Evolutionary conservation across 371 early-diverging fungal species (phyloP).

Genomic region (Batkoa obscura): DNA sequence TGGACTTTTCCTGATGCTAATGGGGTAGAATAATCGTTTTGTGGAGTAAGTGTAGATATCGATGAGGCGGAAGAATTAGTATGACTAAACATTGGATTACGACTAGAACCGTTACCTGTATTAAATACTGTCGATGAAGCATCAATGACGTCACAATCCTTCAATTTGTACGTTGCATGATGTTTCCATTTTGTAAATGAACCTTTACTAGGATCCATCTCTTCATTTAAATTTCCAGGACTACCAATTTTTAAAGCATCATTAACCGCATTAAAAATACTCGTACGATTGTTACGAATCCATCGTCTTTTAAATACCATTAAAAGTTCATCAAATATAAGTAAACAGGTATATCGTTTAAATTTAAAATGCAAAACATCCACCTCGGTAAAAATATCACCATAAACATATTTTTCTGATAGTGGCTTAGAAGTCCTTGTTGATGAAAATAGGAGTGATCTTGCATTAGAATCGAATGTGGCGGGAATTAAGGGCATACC

Average conservation of each 20-base stretch:
- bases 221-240: conserved; percentile 9
- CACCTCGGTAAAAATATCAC: conserved; percentile 39
- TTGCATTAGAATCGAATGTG: conserved; percentile 29
- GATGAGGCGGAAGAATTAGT: conserved; percentile 15
- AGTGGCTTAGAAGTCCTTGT: conserved; percentile 7
- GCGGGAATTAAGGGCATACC: conserved; percentile 28
- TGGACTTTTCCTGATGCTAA: conserved; percentile 17
- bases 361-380: conserved; percentile 29
- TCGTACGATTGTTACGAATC: conserved; percentile 21
- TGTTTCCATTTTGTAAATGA: conserved; percentile 47
- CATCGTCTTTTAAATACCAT: conserved; percentile 39
- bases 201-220: conserved; percentile 14
- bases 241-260: conserved; percentile 12
- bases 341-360: conserved; percentile 31
- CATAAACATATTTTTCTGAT: conserved; percentile 28
- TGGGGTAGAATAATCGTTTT: conserved; percentile 13
- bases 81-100: conserved; percentile 22
- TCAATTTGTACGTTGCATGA: conserved; percentile 28
- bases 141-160: conserved; percentile 28
- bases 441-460: conserved; percentile 24
- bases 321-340: conserved; percentile 35
- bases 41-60: conserved; percentile 10
- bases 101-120: conserved; percentile 14
- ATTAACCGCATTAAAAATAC: conserved; percentile 25
- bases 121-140: conserved; percentile 10